Percentiles rank a stretch among this genome's conserved stretches.
These are phyloP conservation scores for Niebla homalea DNA, from an alignment of 495 filamentous ascomycete genomes.

Conservation along the genomic window DNA sequence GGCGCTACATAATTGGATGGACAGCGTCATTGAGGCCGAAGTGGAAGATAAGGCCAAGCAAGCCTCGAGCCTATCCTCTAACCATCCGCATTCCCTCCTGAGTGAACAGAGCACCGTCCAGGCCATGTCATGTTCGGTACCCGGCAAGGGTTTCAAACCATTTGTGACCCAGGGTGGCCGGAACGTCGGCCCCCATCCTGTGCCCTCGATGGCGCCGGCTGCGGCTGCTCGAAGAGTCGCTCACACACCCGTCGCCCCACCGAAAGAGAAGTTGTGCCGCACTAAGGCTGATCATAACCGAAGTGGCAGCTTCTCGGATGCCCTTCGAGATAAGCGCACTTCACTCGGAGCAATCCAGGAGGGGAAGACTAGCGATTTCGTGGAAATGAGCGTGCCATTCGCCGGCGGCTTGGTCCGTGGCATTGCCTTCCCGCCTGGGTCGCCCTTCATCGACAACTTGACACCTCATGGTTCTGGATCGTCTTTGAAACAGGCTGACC, in stretches of 20 bases:
- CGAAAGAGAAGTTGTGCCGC: conserved; percentile 17
- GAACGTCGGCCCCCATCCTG: conserved; percentile 49
- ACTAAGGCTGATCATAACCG: conserved; percentile 49
- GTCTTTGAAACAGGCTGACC: conserved; percentile 6
- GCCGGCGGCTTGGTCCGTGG: conserved; percentile 79
- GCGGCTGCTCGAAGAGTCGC: conserved; percentile 20
- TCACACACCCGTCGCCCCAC: conserved; percentile 14
- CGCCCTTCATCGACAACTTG: conserved; percentile 60
- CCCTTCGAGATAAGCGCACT: conserved; percentile 58
- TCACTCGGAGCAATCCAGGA: conserved; percentile 41
- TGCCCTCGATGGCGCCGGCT: conserved; percentile 38
- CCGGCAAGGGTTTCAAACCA: conserved; percentile 44
- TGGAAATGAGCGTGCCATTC: conserved; percentile 52
- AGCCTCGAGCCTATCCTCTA: conserved; percentile 30
- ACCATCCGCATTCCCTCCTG: conserved; percentile 32
- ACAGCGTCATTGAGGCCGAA: conserved; percentile 35
- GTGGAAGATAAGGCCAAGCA: conserved; percentile 21
- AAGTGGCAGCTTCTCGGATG: conserved; percentile 75
- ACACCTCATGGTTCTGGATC: conserved; percentile 34
- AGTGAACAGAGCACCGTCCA: conserved; percentile 46
- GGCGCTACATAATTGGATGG: conserved; percentile 30
- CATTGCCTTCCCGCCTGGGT: conserved; percentile 58
- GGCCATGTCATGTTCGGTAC: conserved; percentile 74
- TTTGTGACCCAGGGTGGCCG: conserved; percentile 28
- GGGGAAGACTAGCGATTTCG: conserved; percentile 25